Conservation (phyloP, 2,329 filamentous ascomycete genomes). For the Alternaria sp. region DNA sequence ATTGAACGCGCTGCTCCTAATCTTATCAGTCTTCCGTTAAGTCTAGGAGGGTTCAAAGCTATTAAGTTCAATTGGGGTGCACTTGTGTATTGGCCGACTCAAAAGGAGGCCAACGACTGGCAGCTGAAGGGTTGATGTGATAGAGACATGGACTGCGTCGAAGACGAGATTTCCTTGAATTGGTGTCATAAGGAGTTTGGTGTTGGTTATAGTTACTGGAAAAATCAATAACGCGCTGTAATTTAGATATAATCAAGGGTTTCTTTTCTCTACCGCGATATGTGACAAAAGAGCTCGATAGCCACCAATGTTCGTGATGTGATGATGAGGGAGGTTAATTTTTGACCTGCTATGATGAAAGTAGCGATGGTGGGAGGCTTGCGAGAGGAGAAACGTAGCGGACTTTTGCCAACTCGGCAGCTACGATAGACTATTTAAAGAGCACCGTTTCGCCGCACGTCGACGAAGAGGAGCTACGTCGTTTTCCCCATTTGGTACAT, state of each 20-base stretch:
- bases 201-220: neutral
- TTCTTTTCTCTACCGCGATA: neutral
- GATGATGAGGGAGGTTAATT: no score
- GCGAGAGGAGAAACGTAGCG: no score
- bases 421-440: neutral
- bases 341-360: neutral
- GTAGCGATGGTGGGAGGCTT: neutral
- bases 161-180: no score
- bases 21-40: neutral
- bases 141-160: no score
- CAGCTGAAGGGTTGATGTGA: no score
- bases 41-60: neutral
- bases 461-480: neutral
- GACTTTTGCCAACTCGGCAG: neutral
- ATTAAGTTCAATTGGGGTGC: neutral
- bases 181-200: no score
- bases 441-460: neutral
- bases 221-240: neutral
- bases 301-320: neutral
- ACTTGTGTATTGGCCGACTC: no score
- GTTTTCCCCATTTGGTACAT: neutral
- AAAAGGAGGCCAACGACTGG: no score
- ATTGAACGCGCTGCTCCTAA: neutral
- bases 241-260: neutral
- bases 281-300: neutral